Evolutionary conservation across 2,329 filamentous ascomycete species (phyloP).

Genomic region (Colletotrichum orchidophilum): DNA sequence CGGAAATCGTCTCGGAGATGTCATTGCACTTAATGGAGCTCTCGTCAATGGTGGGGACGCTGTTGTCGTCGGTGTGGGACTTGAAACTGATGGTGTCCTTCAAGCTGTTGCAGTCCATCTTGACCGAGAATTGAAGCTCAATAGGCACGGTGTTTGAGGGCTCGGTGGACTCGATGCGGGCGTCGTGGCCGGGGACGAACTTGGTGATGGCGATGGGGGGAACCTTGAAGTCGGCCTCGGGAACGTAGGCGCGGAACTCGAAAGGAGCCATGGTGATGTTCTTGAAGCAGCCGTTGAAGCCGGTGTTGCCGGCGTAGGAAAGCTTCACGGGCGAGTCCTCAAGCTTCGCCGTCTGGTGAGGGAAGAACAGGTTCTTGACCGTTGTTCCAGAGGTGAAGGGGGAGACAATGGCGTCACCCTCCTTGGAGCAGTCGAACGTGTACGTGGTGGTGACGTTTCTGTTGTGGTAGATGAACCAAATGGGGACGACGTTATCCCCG

Average conservation of each 20-base stretch:
- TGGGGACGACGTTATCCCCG: constrained; percentile 60
- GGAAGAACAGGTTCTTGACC: constrained; percentile 71
- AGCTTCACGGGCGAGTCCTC: constrained; percentile 54
- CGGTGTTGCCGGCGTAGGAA: constrained; percentile 55
- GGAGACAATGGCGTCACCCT: constrained; percentile 60
- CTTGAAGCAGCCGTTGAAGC: constrained; percentile 64
- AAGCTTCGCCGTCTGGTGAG: constrained; percentile 65
- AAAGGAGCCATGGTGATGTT: constrained; percentile 62
- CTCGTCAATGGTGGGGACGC: constrained; percentile 53
- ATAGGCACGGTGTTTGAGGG: constrained; percentile 44
- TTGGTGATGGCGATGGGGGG: constrained; percentile 68
- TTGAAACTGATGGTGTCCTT: constrained; percentile 58
- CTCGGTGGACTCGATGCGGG: constrained; percentile 57
- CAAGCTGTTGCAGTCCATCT: constrained; percentile 68
- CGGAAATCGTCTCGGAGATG: constrained; percentile 41
- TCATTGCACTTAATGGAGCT: constrained; percentile 56
- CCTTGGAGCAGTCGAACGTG: constrained; percentile 61
- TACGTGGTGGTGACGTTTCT: constrained; percentile 59
- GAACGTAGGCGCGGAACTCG: constrained; percentile 69
- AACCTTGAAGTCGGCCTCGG: constrained; percentile 55
- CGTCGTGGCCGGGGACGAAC: constrained; percentile 70
- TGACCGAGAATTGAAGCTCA: constrained; percentile 65
- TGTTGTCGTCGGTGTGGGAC: constrained; percentile 60
- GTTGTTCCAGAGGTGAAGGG: constrained; percentile 64
- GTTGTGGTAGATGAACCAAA: constrained; percentile 64